Base-by-base conservation (phyloP, 2,329 filamentous ascomycete genomes). In the Harringtonia aguacate region DNA sequence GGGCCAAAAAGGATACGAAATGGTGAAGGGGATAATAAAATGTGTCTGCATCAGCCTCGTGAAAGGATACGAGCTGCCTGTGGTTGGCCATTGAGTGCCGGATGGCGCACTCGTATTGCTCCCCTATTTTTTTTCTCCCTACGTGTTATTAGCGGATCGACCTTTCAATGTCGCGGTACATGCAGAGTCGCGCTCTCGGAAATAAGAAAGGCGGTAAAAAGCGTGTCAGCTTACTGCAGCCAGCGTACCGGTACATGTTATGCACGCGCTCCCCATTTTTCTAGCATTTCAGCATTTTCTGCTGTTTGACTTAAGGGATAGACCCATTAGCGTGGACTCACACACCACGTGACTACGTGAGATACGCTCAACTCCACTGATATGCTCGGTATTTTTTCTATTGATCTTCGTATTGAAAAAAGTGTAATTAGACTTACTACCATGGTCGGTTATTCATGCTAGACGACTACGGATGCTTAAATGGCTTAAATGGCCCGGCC, bases 31-130 rank as follows among this genome's bases (percentile, higher is more conserved):
- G 36, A 42, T 30, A 41, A 38, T 39, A 55, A 54, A 49, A 45
- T 37, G 51, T 55, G 54, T 55, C 52, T 52, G 51, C 46, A 53
- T 47, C 54, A 53, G 53, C 52, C 51, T 55, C 51, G 50, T 43
- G 48, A 43, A 50, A 41, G 45, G 41, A 46, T 46, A 44, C 40
- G 43, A 46, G 42, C 36, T 20, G 35, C 27, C 28, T 36, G 17
- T 41, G 43, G 37, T 42, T 44, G 39, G 41, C 28, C 20, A 29
- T 24, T 28, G 33, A 31, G 18, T 28, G 34, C 40, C 34, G 34
- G 39, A 22, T 21, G 21, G 28, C 17, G 7, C n/a, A n/a, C n/a
- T n/a, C n/a, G n/a, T 10, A 24, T 24, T 24, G 28, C 15, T 45
- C 39, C 29, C 39, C 38, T 45, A 37, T 37, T 41, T 21, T 21